Base-by-base conservation (phyloP, 192 early-diverging fungal species). In the Phlyctochytrium arcticum region DNA sequence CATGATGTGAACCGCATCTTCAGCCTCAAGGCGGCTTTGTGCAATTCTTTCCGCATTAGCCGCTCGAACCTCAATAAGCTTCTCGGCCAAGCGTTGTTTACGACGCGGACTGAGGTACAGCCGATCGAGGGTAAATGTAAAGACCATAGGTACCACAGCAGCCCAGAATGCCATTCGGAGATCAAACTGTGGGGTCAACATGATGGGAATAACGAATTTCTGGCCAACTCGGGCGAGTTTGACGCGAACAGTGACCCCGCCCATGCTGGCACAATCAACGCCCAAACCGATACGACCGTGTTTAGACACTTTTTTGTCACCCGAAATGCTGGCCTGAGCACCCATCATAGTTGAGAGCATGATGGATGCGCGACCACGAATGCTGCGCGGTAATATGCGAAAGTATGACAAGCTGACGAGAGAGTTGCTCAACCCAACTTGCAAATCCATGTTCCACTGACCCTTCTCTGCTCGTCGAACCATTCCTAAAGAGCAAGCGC, bases 1-100 rank as follows among this genome's bases (percentile, higher is more conserved):
- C 80, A 99, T 82, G 6, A 96, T 60, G 9, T 72, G 71, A 19
- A 88, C 77, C 0, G 95, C 89, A 60, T 92, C 88, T 30, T 86
- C 74, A 0, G 94, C 95, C 54, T 92, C 90, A 42, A 82, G 77
- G 65, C 87, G 87, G 46, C 90, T 84, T 48, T 74, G 36, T 19
- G 49, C 67, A 8, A 85, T 42, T 2, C 73, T n/a, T 24, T 73
- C 81, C 1, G 79, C 74, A 57, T 85, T 85, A 30, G 80, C 68
- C 23, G 48, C 39, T 26, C 77, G 62, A 6, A 84, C 70, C 26
- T 64, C 54, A n/a, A 17, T 0, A 23, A 67, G 63, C 49, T 66
- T 74, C 65, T 66, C 57, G 21, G 53, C 50, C 26, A 67, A 32
- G 19, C 54, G 49, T 23, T 57, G 31, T 36, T 58, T 37, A 31